Percentiles rank a stretch among this genome's conserved stretches.
Evolutionary conservation across 768 basidiomycete species (phyloP).

Genomic region (Lactarius sp.): DNA sequence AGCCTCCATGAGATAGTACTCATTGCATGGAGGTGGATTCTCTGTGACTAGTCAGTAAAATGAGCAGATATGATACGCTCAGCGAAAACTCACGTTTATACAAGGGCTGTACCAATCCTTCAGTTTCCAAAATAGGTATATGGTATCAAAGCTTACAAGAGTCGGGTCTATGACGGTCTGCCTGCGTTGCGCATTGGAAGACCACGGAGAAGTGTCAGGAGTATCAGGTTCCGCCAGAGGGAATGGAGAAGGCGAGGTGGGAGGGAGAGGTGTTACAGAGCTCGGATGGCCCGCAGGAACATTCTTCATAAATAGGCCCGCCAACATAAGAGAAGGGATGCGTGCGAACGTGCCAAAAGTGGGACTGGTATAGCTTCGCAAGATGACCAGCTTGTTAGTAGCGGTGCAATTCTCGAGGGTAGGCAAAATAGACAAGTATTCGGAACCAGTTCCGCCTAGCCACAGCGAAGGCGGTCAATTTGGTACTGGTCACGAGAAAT

Average conservation of each 20-base stretch:
- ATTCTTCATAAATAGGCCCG: constrained; percentile 46
- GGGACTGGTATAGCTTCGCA: constrained; percentile 45
- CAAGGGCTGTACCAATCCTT: constrained; percentile 13
- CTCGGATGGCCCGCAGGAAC: constrained; percentile 16
- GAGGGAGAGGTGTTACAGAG: background rate
- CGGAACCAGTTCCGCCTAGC: constrained; percentile 51
- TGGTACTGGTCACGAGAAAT: background rate
- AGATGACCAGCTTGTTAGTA: constrained; percentile 58
- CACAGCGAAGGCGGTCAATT: constrained; percentile 12
- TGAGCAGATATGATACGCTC: constrained; percentile 10
- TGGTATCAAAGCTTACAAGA: constrained; percentile 32
- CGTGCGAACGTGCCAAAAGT: constrained; percentile 43
- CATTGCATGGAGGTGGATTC: constrained; percentile 80
- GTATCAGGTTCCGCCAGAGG: constrained; percentile 11
- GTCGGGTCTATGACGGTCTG: constrained; percentile 32
- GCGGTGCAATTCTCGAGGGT: constrained; percentile 57
- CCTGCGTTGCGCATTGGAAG: constrained; percentile 3
- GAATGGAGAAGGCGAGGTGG: constrained; percentile 1
- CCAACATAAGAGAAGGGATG: constrained; percentile 50
- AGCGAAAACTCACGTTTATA: constrained; percentile 17
- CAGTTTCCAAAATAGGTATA: background rate
- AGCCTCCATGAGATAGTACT: constrained; percentile 70
- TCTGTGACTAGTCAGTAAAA: constrained; percentile 40
- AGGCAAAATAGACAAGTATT: constrained; percentile 52
- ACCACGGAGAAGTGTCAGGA: background rate